These are phyloP conservation scores for Phytomonas serpens DNA, from an alignment of 208 protist species.

Conservation along the genomic window DNA sequence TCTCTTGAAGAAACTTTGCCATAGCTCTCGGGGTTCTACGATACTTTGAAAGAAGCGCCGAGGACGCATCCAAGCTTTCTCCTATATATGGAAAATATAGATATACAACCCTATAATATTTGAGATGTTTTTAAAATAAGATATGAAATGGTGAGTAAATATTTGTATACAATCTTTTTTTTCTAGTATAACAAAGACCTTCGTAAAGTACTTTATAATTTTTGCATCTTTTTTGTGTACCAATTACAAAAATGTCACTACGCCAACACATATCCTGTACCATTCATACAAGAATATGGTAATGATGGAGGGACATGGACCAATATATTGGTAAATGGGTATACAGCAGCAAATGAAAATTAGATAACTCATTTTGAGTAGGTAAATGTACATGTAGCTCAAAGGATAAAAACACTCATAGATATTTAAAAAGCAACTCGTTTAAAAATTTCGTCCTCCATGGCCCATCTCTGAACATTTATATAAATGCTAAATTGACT, in stretches of 20 bases:
- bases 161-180: not conserved
- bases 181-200: not conserved
- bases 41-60: not conserved
- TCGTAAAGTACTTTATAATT: not conserved
- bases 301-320: not conserved
- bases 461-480: not conserved
- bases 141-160: not conserved
- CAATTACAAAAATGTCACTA: not conserved
- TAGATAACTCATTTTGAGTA: not conserved
- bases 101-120: not conserved
- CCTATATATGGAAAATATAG: not conserved
- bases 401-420: not conserved
- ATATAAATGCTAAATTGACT: not conserved
- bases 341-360: not conserved
- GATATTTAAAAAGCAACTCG: conserved; percentile 7
- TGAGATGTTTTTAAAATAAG: not conserved
- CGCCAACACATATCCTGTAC: not conserved
- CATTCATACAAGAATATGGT: not conserved
- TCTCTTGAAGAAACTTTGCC: not conserved
- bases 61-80: not conserved
- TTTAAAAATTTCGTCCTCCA: not conserved
- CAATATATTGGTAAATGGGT: not conserved
- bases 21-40: not conserved
- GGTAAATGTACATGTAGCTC: not conserved
- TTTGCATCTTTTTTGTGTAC: not conserved